Conservation (phyloP, 2,329 filamentous ascomycete genomes). For the Falciphora oryzae region DNA sequence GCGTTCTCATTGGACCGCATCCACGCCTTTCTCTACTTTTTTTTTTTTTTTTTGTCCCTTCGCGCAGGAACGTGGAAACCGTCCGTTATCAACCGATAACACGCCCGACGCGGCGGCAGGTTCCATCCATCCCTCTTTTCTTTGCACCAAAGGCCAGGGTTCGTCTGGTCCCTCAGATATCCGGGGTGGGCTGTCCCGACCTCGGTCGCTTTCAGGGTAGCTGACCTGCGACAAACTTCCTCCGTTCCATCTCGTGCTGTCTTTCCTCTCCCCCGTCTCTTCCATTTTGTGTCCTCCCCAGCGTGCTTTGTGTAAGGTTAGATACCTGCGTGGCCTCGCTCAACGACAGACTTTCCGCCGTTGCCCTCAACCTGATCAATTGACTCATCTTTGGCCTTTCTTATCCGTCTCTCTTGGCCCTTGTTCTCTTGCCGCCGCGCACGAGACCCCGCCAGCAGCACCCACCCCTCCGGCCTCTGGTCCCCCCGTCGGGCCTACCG, state of each 20-base stretch:
- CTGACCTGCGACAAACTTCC: background rate
- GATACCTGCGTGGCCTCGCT: no score
- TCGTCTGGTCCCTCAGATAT: background rate
- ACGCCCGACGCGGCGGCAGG: background rate
- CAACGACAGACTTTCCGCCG: no score
- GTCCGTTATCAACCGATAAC: background rate
- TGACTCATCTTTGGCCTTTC: background rate
- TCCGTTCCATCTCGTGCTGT: background rate
- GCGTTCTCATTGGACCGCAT: background rate
- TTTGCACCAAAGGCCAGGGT: background rate
- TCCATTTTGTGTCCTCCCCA: background rate
- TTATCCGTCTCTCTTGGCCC: background rate
- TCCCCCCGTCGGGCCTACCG: no score
- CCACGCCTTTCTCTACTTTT: background rate
- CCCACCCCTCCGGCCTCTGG: no score
- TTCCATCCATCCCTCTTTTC: no score
- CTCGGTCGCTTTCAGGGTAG: background rate
- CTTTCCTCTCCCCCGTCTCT: background rate
- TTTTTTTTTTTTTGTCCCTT: background rate
- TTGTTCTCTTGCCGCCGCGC: background rate
- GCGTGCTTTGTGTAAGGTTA: background rate
- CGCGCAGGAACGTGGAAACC: background rate
- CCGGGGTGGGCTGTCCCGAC: background rate
- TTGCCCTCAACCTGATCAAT: no score
- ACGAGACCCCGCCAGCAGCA: background rate